Conservation (phyloP, 2,329 filamentous ascomycete genomes). For the Coniochaeta sp. region DNA sequence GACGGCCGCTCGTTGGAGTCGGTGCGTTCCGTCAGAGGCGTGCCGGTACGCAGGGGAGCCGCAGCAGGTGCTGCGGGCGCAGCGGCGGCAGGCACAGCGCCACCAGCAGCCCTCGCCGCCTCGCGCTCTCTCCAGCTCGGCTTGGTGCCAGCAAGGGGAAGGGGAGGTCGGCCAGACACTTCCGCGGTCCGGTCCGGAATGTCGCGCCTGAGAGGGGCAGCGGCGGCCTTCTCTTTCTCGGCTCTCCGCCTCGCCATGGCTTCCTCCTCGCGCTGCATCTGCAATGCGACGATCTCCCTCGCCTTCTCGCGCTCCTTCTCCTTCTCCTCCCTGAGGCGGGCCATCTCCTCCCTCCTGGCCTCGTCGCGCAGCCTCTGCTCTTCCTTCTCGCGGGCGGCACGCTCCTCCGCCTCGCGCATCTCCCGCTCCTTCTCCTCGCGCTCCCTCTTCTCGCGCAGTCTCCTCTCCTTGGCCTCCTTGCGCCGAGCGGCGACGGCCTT, state of each 20-base stretch:
- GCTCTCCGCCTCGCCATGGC: conserved; percentile 68
- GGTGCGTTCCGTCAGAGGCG: conserved; percentile 27
- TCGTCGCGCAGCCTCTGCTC: conserved; percentile 76
- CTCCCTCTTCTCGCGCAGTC: conserved; percentile 75
- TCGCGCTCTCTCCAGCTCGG: conserved; percentile 70
- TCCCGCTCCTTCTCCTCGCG: conserved; percentile 76
- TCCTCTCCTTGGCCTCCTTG: conserved; percentile 80
- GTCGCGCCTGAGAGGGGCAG: conserved; percentile 18
- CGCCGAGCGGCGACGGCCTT: conserved; percentile 81
- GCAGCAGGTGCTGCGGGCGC: conserved; percentile 17
- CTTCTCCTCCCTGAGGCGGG: conserved; percentile 58
- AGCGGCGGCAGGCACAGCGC: conserved; percentile 23
- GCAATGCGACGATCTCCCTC: conserved; percentile 56
- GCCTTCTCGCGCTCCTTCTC: conserved; percentile 62
- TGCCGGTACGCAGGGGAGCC: conserved; percentile 21
- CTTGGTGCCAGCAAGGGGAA: conserved; percentile 55
- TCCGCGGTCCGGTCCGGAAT: conserved; percentile 14
- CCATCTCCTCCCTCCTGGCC: conserved; percentile 65
- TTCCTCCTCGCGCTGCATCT: conserved; percentile 81
- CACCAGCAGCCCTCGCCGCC: conserved; percentile 36
- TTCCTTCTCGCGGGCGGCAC: conserved; percentile 71
- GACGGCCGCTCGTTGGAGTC: conserved; percentile 39
- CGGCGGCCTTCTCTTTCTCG: conserved; percentile 41
- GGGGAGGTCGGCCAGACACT: conserved; percentile 50
- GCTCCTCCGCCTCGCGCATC: conserved; percentile 79